Percentiles rank a stretch among this genome's conserved stretches.
Conservation (phyloP, 179 eudicot genomes). For the Amaranthus tricolor region DNA sequence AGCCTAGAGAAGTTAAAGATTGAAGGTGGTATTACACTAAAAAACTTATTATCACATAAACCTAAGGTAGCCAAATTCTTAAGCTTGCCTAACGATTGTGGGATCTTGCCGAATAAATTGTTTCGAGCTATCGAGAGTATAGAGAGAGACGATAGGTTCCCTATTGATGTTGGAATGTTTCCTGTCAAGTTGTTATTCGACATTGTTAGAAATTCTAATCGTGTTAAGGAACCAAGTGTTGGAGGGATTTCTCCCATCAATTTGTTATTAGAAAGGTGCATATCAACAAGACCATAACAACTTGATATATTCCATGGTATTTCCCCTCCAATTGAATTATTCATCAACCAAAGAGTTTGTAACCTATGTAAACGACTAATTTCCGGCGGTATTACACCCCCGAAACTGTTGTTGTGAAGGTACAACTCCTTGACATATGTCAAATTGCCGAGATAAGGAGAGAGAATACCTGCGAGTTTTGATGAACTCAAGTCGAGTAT, state of each 20-base stretch:
- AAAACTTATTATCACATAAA: slow-evolving; percentile 1
- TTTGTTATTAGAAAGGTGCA: slow-evolving; percentile 39
- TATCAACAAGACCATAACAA: slow-evolving; percentile 6
- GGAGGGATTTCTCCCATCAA: slow-evolving; percentile 10
- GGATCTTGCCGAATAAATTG: slow-evolving; percentile 7
- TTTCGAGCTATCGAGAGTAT: neutral
- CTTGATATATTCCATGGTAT: slow-evolving; percentile 22
- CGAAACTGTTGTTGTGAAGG: slow-evolving; percentile 15
- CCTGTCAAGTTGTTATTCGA: slow-evolving; percentile 11
- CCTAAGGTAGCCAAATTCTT: neutral
- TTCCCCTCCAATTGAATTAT: slow-evolving; percentile 16
- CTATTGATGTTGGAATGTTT: slow-evolving; percentile 12
- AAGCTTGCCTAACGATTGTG: slow-evolving; percentile 1
- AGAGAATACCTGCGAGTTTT: slow-evolving; percentile 19
- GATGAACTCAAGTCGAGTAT: neutral
- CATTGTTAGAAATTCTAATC: neutral
- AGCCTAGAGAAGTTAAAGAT: slow-evolving; percentile 11
- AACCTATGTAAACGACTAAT: slow-evolving; percentile 13
- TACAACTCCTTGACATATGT: slow-evolving; percentile 1
- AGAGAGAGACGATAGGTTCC: slow-evolving; percentile 13
- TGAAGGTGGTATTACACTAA: slow-evolving; percentile 8
- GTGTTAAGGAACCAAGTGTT: slow-evolving; percentile 8
- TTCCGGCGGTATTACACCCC: slow-evolving; percentile 21
- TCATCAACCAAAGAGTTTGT: neutral
- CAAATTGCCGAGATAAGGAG: slow-evolving; percentile 26